These are phyloP conservation scores for Leccinum truebloodii DNA, from an alignment of 768 basidiomycete species.

Conservation along the genomic window DNA sequence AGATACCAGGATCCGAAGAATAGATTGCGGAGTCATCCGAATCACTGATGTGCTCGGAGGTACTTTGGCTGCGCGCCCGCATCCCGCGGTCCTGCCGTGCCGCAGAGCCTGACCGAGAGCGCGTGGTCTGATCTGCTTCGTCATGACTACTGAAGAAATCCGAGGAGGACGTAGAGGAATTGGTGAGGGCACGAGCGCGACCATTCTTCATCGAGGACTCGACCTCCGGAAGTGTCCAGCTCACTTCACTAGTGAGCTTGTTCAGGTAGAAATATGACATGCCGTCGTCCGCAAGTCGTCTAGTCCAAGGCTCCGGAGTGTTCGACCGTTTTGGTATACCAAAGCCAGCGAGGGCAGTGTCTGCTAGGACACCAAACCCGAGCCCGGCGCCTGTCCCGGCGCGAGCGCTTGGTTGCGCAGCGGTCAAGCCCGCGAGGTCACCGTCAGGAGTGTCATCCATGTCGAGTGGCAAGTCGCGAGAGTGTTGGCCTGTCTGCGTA, in stretches of 20 bases:
- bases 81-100: slow-evolving; percentile 29
- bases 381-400: slow-evolving; percentile 54
- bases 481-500: slow-evolving; percentile 79
- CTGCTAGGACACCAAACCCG: slow-evolving; percentile 41
- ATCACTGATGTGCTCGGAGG: slow-evolving; percentile 55
- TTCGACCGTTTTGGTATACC: slow-evolving; percentile 58
- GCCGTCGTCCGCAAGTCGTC: slow-evolving; percentile 79
- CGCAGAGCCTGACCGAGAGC: slow-evolving; percentile 38
- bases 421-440: slow-evolving; percentile 58
- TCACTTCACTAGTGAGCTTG: slow-evolving; percentile 62
- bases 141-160: slow-evolving; percentile 23
- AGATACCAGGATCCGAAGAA: slow-evolving; percentile 35
- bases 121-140: slow-evolving; percentile 24
- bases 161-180: slow-evolving; percentile 37
- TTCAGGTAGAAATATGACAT: slow-evolving; percentile 80
- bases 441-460: slow-evolving; percentile 63
- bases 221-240: slow-evolving; percentile 66
- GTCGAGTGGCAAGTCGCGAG: slow-evolving; percentile 82
- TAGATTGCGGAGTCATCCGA: slow-evolving; percentile 75
- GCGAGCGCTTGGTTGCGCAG: slow-evolving; percentile 56
- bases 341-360: slow-evolving; percentile 52
- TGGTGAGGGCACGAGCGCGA: slow-evolving; percentile 35
- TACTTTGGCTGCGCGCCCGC: slow-evolving; percentile 33
- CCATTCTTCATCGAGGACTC: slow-evolving; percentile 30
- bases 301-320: slow-evolving; percentile 82